A percentile compares a stretch with the other conserved stretches of the same genome.
phyloP scores from a whole-genome alignment of 2,329 filamentous ascomycete genomes.

The Sodiomyces alkalinus region DNA sequence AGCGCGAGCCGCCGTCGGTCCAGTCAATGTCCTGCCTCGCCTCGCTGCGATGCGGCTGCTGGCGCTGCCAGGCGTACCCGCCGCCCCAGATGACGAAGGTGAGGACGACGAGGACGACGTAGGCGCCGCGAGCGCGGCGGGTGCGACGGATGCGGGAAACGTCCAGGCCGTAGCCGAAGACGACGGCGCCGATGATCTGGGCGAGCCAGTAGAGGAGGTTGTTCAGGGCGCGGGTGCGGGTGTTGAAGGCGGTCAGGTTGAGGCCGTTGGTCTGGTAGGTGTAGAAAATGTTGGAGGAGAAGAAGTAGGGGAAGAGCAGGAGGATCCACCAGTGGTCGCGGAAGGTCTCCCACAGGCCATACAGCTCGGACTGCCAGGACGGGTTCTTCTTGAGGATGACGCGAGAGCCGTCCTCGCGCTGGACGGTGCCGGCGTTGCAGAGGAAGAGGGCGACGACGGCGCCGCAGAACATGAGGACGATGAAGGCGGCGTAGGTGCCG shows the following conservation, averaged over 20 bases:
- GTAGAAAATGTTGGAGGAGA: slow-evolving; percentile 73
- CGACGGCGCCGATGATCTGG: slow-evolving; percentile 61
- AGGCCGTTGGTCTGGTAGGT: slow-evolving; percentile 58
- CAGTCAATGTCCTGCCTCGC: slow-evolving; percentile 39
- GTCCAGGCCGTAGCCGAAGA: slow-evolving; percentile 62
- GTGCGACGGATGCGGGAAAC: slow-evolving; percentile 41
- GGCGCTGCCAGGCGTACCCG: slow-evolving; percentile 61
- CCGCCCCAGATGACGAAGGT: slow-evolving; percentile 74
- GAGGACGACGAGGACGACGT: slow-evolving; percentile 45
- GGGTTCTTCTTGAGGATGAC: slow-evolving; percentile 87
- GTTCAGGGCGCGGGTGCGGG: slow-evolving; percentile 62
- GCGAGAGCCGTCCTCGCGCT: slow-evolving; percentile 61
- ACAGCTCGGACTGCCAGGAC: slow-evolving; percentile 65
- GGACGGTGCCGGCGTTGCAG: slow-evolving; percentile 54
- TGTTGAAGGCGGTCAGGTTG: slow-evolving; percentile 57
- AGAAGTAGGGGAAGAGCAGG: slow-evolving; percentile 69
- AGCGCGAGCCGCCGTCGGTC: slow-evolving; percentile 39
- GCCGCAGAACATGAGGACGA: slow-evolving; percentile 65
- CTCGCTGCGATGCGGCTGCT: slow-evolving; percentile 32
- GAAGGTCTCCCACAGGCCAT: slow-evolving; percentile 62
- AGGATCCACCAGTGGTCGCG: slow-evolving; percentile 56
- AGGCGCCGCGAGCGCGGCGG: slow-evolving; percentile 49
- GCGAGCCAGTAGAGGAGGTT: slow-evolving; percentile 63
- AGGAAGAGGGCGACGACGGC: slow-evolving; percentile 55
- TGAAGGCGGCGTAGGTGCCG: slow-evolving; percentile 79